Evolutionary conservation across 768 basidiomycete genomes (phyloP), one percentile per base, ranked within the genome.

Genomic region (Boletus sp.): DNA sequence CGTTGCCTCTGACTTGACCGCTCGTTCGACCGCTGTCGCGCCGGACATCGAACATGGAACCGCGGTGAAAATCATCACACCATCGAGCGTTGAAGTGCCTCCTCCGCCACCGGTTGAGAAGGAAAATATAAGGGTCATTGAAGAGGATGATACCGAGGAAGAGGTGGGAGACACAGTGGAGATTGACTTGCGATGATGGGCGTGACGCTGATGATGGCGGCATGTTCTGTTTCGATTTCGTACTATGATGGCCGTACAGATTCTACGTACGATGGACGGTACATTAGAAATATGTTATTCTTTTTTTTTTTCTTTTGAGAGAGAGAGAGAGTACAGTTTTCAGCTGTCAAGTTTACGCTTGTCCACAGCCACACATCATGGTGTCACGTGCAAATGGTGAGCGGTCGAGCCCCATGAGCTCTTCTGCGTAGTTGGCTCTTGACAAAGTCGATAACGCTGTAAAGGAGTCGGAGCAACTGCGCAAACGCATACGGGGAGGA

Each of bases 91-190:
- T 13, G 88, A 91, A 64, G 85, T 91, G 7, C 89, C 88, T 4
- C 84, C 89, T 0, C 90, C 90, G 4, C 88, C 89, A 25, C 87
- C 87, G 1, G 78, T 88, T 14, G 85, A 88, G 66, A 90, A 92
- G 71, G 87, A 90, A 68, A 73, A 70, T 33, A 66, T 73, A 49
- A 64, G 73, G 56, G 72, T 70, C 9, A 61, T 70, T 19, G 63
- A 69, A 21, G 85, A 83, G 32, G 85, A 85, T 27, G 70, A 84
- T 9, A 79, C 68, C 0, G 87, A 88, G 35, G 88, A 88, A 49
- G 90, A 90, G 30, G 79, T 90, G 43, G 90, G 88, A 0, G 87
- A 86, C 67, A 90, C 87, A 6, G 88, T 82, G 32, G 89, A 90
- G 62, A 87, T 89, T 57, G 76, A 79, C 38, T 70, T 83, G 70